Evolutionary conservation across 495 filamentous ascomycete species (phyloP).

Genomic region (Daldinia vernicosa): DNA sequence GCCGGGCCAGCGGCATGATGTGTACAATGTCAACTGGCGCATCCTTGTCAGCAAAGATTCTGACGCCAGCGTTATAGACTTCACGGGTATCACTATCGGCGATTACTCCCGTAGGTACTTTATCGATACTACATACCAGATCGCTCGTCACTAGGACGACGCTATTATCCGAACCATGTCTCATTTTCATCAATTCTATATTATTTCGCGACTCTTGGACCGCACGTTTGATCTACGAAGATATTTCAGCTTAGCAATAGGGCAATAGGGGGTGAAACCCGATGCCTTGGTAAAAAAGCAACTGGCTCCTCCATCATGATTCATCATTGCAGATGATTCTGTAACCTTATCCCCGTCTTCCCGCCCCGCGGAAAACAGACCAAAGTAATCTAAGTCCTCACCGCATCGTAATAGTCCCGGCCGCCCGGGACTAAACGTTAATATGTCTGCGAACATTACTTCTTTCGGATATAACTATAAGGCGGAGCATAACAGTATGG

Average conservation of each 20-base stretch:
- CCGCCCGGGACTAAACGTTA: neutral
- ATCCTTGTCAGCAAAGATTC: constrained; percentile 18
- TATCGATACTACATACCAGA: neutral
- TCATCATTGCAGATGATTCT: constrained; percentile 19
- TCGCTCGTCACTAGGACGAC: constrained; percentile 17
- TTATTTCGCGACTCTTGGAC: constrained; percentile 6
- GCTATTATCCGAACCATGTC: constrained; percentile 31
- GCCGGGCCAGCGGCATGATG: constrained; percentile 34
- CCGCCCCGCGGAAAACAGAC: neutral
- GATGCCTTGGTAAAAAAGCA: constrained; percentile 25
- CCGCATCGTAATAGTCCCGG: neutral
- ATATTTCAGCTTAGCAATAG: constrained; percentile 16
- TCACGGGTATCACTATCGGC: constrained; percentile 13
- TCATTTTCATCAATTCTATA: constrained; percentile 17
- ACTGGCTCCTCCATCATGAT: constrained; percentile 15
- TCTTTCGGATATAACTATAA: constrained; percentile 16
- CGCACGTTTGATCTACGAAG: constrained; percentile 1
- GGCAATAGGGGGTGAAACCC: constrained; percentile 1
- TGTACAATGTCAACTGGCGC: constrained; percentile 12
- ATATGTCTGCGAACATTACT: constrained; percentile 9
- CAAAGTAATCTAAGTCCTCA: neutral
- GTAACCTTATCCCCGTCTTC: constrained; percentile 3
- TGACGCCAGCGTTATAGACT: constrained; percentile 11
- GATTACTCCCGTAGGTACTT: constrained; percentile 16
- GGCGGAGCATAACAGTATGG: constrained; percentile 8